Base-by-base conservation (phyloP, 345 rosid species). In the Sisymbrium irio region DNA sequence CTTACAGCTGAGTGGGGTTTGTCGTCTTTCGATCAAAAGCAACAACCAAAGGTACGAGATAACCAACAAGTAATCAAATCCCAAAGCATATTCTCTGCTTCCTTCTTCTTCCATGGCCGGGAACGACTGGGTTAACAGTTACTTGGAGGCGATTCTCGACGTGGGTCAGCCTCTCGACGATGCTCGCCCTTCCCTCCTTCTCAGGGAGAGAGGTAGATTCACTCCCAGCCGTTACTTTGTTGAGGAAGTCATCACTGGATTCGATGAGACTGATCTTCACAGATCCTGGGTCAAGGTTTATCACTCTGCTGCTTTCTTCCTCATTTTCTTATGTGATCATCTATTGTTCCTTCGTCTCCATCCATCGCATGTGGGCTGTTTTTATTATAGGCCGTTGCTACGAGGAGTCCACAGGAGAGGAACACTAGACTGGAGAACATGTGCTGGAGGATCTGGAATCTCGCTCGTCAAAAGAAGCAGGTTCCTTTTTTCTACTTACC, bases 401-500 rank as follows among this genome's bases (percentile, higher is more conserved):
- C 99, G 28, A 88, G 95, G 86, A 92, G 97, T 70, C 96, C 98
- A 2, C 95, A 88, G 77, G 99, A 96, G 89, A 92, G 99, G 84
- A 92, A 96, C 32, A 96, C 97, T 1, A 79, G 99, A 61, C 72
- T 92, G 92, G 99, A 96, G 93, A 96, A 96, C 57, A 96, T 92
- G 99, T 92, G 98, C 37, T 96, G 98, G 98, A 83, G 99, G 90
- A 96, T 92, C 78, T 96, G 96, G 99, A 90, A 96, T 86, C 78
- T 92, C 70, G 99, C 98, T 81, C 96, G 99, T 65, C 96, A 92
- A 76, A 96, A 96, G 89, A 96, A 96, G 81, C 98, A 96, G 97
- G 98, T 96, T 40, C 33, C 0, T 17, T 53, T 54, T 1, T 51
- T 36, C 1, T 9, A 2, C 10, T 49, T 18, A 45, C 3, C 28